These are phyloP conservation scores for Fusarium xylarioides DNA, from an alignment of 2,329 filamentous ascomycete species.

Conservation along the genomic window DNA sequence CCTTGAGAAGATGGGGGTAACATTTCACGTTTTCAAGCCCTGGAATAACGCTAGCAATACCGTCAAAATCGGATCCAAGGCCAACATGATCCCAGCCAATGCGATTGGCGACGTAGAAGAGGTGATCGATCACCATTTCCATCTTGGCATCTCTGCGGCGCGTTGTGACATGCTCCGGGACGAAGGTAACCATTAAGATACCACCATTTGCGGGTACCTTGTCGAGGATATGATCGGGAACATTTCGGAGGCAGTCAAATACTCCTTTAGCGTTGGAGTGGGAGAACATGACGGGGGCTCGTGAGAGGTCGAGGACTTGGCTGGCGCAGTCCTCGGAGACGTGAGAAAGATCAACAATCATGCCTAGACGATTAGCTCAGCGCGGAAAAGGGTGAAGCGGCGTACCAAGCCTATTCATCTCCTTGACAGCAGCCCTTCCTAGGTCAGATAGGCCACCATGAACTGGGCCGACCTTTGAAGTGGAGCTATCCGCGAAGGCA, in stretches of 20 bases:
- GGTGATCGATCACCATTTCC: slow-evolving; percentile 1
- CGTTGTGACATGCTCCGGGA: not conserved
- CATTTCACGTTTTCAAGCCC: not conserved
- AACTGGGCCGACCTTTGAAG: not conserved
- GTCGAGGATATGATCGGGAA: not conserved
- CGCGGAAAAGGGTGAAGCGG: accelerated
- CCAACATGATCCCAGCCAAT: slow-evolving; percentile 2
- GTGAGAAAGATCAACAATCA: slow-evolving; percentile 7
- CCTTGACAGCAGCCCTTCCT: not conserved
- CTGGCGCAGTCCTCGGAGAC: not conserved
- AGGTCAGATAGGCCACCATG: not conserved
- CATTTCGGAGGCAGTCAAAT: not conserved
- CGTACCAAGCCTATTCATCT: slow-evolving; percentile 7
- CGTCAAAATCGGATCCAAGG: not conserved
- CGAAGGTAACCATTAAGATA: not conserved
- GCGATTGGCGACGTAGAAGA: not conserved
- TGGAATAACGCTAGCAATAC: not conserved
- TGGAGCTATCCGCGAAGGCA: slow-evolving; percentile 7
- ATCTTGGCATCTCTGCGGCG: not conserved
- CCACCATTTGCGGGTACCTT: not conserved
- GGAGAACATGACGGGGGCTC: slow-evolving; percentile 1
- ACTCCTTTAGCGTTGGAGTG: slow-evolving; percentile 3
- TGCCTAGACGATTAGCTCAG: not conserved
- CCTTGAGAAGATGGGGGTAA: not conserved
- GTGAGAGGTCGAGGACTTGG: not conserved